Evolutionary conservation across 1,284 basidiomycete genomes (phyloP).

Genomic region (Ustilago loliicola): DNA sequence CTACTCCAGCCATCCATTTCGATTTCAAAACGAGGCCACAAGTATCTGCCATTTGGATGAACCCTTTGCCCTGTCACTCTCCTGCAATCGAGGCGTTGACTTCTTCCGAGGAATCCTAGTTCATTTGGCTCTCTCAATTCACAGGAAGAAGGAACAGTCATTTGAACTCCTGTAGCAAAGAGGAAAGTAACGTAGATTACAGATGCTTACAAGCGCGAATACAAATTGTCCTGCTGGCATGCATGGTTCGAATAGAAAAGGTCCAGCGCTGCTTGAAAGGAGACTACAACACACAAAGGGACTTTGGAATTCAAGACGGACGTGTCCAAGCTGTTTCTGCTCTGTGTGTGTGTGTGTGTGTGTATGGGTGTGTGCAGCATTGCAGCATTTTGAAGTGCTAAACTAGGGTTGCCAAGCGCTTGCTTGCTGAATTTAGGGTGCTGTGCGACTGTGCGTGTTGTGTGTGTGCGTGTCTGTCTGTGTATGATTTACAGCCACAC

Average conservation of each 20-base stretch:
- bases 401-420: slow-evolving; percentile 6
- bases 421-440: background rate
- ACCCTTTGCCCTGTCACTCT: too few species aligned
- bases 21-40: too few species aligned
- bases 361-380: too few species aligned
- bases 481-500: background rate
- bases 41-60: too few species aligned
- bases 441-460: background rate
- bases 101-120: too few species aligned
- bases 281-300: background rate
- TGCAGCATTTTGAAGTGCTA: too few species aligned
- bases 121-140: too few species aligned
- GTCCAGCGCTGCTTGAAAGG: background rate
- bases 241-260: background rate
- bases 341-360: background rate
- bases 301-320: background rate
- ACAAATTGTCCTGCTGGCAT: slow-evolving; percentile 1
- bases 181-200: too few species aligned
- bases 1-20: too few species aligned
- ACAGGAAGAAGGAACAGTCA: background rate
- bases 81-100: too few species aligned
- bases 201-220: background rate
- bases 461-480: background rate
- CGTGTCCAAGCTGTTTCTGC: background rate
- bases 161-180: background rate